Percentiles rank a stretch among this genome's conserved stretches.
Conservation (phyloP, 768 basidiomycete species). For the Tulasnella sp. region DNA sequence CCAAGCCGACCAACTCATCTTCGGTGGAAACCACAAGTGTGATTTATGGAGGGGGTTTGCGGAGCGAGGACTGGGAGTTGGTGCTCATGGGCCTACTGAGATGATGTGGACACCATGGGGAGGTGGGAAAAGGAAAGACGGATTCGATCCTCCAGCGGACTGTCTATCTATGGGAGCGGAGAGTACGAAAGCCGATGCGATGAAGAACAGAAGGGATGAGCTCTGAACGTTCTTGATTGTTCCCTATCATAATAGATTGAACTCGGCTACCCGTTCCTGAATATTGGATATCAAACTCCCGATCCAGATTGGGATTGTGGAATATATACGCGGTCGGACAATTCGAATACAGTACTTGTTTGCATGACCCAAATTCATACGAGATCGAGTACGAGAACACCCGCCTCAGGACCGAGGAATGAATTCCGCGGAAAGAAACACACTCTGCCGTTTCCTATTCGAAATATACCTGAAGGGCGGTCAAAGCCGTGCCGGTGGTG, state of each 20-base stretch:
- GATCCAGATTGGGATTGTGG: too few relatives aligned
- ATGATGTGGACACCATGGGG: slow-evolving; percentile 91
- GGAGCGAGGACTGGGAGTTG: too few relatives aligned
- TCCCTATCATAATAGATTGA: not conserved
- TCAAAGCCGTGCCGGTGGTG: too few relatives aligned
- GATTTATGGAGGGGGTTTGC: slow-evolving; percentile 79
- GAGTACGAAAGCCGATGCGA: not conserved
- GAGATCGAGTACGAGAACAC: too few relatives aligned
- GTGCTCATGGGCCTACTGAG: slow-evolving; percentile 52
- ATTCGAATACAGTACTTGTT: too few relatives aligned
- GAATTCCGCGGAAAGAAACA: too few relatives aligned
- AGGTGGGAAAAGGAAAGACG: slow-evolving; percentile 80
- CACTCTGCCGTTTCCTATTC: too few relatives aligned
- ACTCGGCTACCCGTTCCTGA: not conserved
- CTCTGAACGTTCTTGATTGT: not conserved
- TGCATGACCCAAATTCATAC: too few relatives aligned
- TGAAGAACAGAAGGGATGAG: not conserved
- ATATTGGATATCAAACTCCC: too few relatives aligned
- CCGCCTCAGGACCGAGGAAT: too few relatives aligned
- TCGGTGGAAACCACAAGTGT: slow-evolving; percentile 91
- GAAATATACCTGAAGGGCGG: too few relatives aligned
- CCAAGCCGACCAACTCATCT: slow-evolving; percentile 85
- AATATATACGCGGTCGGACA: too few relatives aligned
- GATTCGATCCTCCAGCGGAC: not conserved
- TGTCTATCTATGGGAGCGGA: not conserved